phyloP scores from a whole-genome alignment of 768 basidiomycete species.

The Zangia roseola region DNA sequence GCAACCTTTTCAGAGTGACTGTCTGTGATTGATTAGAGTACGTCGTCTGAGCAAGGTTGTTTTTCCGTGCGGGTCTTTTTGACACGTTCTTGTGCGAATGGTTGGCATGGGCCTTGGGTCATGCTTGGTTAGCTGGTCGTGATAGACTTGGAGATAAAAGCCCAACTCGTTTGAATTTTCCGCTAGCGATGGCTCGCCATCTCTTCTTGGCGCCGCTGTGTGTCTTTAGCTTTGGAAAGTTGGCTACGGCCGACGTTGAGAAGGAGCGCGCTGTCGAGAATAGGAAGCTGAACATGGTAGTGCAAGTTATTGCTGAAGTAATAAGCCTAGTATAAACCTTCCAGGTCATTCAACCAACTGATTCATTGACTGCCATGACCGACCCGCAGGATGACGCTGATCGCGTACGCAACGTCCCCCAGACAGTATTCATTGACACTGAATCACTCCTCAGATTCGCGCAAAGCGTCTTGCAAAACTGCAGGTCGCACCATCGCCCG shows the following conservation, averaged over 20 bases:
- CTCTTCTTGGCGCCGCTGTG: slow-evolving; percentile 82
- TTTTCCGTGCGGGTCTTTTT: slow-evolving; percentile 65
- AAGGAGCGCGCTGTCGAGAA: slow-evolving; percentile 43
- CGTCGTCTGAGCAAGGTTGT: slow-evolving; percentile 60
- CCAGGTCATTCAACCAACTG: not conserved
- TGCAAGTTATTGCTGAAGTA: not conserved
- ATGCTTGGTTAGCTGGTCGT: slow-evolving; percentile 1
- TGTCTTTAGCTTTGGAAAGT: slow-evolving; percentile 76
- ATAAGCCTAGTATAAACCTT: too few relatives aligned
- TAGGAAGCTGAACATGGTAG: slow-evolving; percentile 23
- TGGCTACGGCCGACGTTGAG: slow-evolving; percentile 53
- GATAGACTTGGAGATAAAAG: not conserved
- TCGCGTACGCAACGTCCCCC: slow-evolving; percentile 45
- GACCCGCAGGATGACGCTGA: slow-evolving; percentile 79
- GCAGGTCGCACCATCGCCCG: slow-evolving; percentile 44
- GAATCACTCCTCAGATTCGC: slow-evolving; percentile 61
- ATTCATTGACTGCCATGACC: slow-evolving; percentile 30
- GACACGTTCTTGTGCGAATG: slow-evolving; percentile 71
- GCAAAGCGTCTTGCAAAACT: slow-evolving; percentile 89
- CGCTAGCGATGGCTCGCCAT: slow-evolving; percentile 69
- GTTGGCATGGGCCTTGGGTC: slow-evolving; percentile 59
- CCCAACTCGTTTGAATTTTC: slow-evolving; percentile 74
- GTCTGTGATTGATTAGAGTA: slow-evolving; percentile 69
- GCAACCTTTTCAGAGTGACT: slow-evolving; percentile 61
- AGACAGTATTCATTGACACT: not conserved